Evolutionary conservation across 139 green algal genomes (phyloP).

Genomic region (Ettlia oleoabundans): DNA sequence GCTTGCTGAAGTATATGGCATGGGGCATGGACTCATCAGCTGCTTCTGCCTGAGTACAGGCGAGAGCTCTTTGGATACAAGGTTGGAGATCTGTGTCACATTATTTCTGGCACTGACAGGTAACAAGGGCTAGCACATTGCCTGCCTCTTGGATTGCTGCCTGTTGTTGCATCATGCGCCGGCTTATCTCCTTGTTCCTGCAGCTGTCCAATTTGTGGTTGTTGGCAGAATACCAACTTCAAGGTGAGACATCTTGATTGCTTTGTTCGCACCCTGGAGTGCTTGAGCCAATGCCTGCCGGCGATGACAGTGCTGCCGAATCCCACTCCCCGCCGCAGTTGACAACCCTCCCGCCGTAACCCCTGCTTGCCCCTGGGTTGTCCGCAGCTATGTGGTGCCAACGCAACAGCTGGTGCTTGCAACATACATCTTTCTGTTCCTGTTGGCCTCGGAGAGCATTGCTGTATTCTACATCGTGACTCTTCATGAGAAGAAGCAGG

Average conservation of each 20-base stretch:
- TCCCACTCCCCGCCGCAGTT: not conserved
- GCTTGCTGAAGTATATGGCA: no score
- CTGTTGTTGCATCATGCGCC: no score
- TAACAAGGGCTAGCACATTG: not conserved
- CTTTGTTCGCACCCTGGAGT: no score
- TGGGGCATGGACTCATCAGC: no score
- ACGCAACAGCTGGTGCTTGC: constrained; percentile 31
- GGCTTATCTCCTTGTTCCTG: constrained; percentile 26
- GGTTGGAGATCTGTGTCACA: not conserved
- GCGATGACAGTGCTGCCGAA: no score
- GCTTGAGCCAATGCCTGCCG: no score
- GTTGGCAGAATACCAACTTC: not conserved
- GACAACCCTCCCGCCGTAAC: not conserved
- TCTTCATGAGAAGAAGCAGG: not conserved
- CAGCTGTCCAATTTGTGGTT: constrained; percentile 36
- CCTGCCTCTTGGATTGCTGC: no score
- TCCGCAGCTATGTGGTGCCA: not conserved
- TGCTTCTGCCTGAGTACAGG: not conserved
- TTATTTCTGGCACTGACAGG: not conserved
- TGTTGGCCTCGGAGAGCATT: constrained; percentile 20
- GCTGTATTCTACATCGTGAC: constrained; percentile 12
- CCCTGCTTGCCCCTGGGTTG: not conserved
- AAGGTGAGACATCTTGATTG: not conserved
- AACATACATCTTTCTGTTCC: constrained; percentile 16
- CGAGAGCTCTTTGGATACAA: not conserved